phyloP scores from a whole-genome alignment of 768 basidiomycete genomes.

The Lactarius psammicola region DNA sequence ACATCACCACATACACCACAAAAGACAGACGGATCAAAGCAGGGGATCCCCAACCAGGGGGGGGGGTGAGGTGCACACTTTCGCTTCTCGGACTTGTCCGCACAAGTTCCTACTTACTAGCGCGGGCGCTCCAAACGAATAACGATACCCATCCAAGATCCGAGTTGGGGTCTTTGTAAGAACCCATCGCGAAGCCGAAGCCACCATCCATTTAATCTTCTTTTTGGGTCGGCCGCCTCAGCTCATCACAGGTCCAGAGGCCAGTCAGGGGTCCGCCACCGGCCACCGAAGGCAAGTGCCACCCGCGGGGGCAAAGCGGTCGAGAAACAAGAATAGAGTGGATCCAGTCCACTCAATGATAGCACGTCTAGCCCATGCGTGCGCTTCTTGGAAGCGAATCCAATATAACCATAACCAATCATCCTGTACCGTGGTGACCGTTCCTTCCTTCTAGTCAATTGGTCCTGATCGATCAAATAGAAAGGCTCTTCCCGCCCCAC shows the following conservation, averaged over 20 bases:
- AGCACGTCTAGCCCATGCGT: neutral
- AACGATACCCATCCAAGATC: too few relatives aligned
- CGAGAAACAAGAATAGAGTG: neutral
- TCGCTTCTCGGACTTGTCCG: slow-evolving; percentile 4
- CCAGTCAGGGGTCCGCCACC: neutral
- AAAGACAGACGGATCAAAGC: neutral
- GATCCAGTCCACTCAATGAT: neutral
- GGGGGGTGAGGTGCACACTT: too few relatives aligned
- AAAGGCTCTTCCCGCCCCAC: neutral
- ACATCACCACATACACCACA: too few relatives aligned
- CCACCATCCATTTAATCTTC: too few relatives aligned
- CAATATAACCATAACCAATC: slow-evolving; percentile 22
- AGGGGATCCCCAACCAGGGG: too few relatives aligned
- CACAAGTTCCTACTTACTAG: neutral
- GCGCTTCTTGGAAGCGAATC: neutral
- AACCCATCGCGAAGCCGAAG: neutral
- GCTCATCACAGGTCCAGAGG: neutral
- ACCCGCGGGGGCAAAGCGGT: slow-evolving; percentile 7
- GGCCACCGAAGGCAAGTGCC: slow-evolving; percentile 1
- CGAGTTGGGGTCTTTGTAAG: neutral
- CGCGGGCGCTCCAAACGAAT: slow-evolving; percentile 6
- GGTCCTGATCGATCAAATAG: slow-evolving; percentile 16
- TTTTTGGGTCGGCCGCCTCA: neutral
- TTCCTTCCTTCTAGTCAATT: neutral
- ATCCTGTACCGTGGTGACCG: neutral